Evolutionary conservation across 2,329 filamentous ascomycete species (phyloP).

Genomic region (Reticulascus tulasneorum): DNA sequence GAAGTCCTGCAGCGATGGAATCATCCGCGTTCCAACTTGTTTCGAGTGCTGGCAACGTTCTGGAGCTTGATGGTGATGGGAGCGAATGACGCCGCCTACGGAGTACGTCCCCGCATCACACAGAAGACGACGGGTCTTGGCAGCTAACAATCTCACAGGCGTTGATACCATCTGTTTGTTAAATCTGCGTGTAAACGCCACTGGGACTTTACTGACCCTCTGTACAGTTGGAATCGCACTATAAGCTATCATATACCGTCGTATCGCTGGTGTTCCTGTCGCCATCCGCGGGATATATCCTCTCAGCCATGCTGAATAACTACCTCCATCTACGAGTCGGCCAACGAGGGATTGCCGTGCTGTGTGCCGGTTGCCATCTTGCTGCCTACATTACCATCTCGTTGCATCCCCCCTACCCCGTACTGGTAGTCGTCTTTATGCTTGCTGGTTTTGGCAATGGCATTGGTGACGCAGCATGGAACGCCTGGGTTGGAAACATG

Average conservation of each 20-base stretch:
- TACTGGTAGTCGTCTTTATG: slow-evolving; percentile 61
- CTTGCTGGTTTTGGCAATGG: slow-evolving; percentile 70
- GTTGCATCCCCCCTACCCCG: slow-evolving; percentile 64
- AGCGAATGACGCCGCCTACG: slow-evolving; percentile 55
- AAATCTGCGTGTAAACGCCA: not conserved
- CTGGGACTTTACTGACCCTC: slow-evolving; percentile 6
- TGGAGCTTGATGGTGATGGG: slow-evolving; percentile 56
- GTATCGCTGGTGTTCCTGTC: slow-evolving; percentile 64
- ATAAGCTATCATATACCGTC: slow-evolving; percentile 55
- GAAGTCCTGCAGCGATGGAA: slow-evolving; percentile 40
- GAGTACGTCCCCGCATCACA: slow-evolving; percentile 38
- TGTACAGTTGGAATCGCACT: slow-evolving; percentile 41
- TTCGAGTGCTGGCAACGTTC: slow-evolving; percentile 49
- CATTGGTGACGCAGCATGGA: slow-evolving; percentile 54
- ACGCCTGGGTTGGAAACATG: slow-evolving; percentile 61
- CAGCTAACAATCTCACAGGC: slow-evolving; percentile 29
- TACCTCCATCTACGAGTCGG: slow-evolving; percentile 30
- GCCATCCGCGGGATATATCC: slow-evolving; percentile 60
- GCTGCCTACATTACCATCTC: slow-evolving; percentile 60
- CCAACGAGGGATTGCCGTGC: slow-evolving; percentile 56
- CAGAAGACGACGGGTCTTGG: no score
- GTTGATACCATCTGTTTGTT: slow-evolving; percentile 47
- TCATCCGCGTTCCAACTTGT: slow-evolving; percentile 42
- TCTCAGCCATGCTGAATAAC: slow-evolving; percentile 60
- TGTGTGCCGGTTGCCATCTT: slow-evolving; percentile 57